A percentile compares a stretch with the other conserved stretches of the same genome.
These are phyloP conservation scores for Durio zibethinus DNA, from an alignment of 345 rosid genomes.

Conservation along the genomic window DNA sequence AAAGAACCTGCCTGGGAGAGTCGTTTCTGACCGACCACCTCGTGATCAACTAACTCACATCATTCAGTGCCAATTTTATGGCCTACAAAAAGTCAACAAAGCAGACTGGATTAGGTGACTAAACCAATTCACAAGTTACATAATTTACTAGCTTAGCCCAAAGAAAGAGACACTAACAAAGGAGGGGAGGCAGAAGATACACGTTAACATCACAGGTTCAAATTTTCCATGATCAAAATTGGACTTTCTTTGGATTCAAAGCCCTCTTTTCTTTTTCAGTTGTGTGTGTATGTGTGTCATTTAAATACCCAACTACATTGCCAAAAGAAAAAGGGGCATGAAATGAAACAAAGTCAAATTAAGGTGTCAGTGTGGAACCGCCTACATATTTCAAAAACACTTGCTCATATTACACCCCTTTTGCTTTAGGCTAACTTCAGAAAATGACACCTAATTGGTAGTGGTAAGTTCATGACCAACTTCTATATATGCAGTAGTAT, in stretches of 20 bases:
- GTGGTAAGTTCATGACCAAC: neutral
- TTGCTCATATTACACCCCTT: neutral
- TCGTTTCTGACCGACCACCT: neutral
- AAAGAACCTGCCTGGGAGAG: neutral
- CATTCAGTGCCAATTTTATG: neutral
- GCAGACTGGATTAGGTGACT: conserved; percentile 37
- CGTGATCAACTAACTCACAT: conserved; percentile 1
- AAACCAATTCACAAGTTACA: conserved; percentile 10
- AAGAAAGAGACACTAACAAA: neutral
- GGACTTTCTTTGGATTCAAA: neutral
- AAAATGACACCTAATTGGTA: neutral
- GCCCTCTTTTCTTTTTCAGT: neutral
- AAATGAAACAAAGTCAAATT: neutral
- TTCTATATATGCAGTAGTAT: no score
- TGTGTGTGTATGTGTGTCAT: neutral
- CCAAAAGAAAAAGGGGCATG: neutral
- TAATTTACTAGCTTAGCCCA: neutral
- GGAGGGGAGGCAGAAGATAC: neutral
- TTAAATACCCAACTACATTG: neutral
- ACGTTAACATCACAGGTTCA: neutral
- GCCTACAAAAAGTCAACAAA: conserved; percentile 24
- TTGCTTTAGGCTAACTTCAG: neutral
- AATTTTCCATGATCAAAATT: neutral
- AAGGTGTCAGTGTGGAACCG: neutral
- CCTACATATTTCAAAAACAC: neutral